These are phyloP conservation scores for Talaromyces thailandensis DNA, from an alignment of 495 filamentous ascomycete species.

Conservation along the genomic window DNA sequence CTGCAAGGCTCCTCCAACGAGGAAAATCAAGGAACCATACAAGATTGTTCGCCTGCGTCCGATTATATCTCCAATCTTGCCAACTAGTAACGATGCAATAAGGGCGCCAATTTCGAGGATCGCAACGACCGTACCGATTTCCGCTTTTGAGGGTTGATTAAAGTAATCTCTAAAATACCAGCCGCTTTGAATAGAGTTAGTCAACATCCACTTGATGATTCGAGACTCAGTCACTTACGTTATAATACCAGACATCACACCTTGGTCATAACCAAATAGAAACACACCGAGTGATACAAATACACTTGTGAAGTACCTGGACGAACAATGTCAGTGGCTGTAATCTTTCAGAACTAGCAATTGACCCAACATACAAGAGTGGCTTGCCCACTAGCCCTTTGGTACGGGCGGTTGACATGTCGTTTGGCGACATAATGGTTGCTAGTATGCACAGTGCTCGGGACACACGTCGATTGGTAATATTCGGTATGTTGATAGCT, in stretches of 20 bases:
- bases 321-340: slow-evolving; percentile 23
- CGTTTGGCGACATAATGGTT: slow-evolving; percentile 74
- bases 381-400: slow-evolving; percentile 94
- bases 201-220: background rate
- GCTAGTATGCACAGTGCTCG: slow-evolving; percentile 60
- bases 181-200: slow-evolving; percentile 47
- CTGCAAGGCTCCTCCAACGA: slow-evolving; percentile 82
- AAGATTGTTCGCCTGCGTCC: slow-evolving; percentile 86
- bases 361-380: slow-evolving; percentile 58
- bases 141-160: slow-evolving; percentile 69
- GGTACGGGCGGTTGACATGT: slow-evolving; percentile 53
- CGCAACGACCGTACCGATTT: slow-evolving; percentile 93
- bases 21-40: slow-evolving; percentile 87
- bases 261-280: slow-evolving; percentile 97
- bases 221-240: slow-evolving; percentile 52
- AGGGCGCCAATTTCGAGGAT: slow-evolving; percentile 93
- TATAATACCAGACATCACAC: slow-evolving; percentile 98
- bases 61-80: slow-evolving; percentile 82
- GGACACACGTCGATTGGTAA: slow-evolving; percentile 51
- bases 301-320: slow-evolving; percentile 91
- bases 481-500: slow-evolving; percentile 72
- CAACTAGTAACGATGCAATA: slow-evolving; percentile 81
- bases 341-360: background rate
- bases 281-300: slow-evolving; percentile 98
- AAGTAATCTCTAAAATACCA: slow-evolving; percentile 86